These are phyloP conservation scores for Russula virescens DNA, from an alignment of 768 basidiomycete species.

Conservation along the genomic window DNA sequence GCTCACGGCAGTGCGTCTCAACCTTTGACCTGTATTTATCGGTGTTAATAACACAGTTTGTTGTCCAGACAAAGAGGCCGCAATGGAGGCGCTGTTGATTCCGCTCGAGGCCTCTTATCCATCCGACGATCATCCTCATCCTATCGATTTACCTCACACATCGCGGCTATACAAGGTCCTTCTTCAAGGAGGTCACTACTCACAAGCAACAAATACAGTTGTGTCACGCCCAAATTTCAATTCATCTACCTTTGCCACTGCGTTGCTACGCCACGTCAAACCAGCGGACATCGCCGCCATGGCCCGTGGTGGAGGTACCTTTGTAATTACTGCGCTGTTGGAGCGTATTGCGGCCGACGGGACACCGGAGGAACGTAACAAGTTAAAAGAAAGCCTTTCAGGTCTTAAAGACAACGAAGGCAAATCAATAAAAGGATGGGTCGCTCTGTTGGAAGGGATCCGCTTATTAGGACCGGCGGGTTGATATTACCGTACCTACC, in stretches of 20 bases:
- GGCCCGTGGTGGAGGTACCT: conserved; percentile 60
- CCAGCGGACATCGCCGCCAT: conserved; percentile 47
- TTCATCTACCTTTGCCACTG: conserved; percentile 49
- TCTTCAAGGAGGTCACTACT: conserved; percentile 87
- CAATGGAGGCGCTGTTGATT: conserved; percentile 53
- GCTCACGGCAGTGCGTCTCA: conserved; percentile 69
- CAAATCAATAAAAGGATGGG: conserved; percentile 11
- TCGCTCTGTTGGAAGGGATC: conserved; percentile 6
- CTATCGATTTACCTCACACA: conserved; percentile 76
- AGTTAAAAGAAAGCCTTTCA: conserved; percentile 3
- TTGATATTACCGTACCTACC: conserved; percentile 3
- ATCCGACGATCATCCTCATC: conserved; percentile 51
- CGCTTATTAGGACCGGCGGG: not conserved
- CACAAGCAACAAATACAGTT: conserved; percentile 51
- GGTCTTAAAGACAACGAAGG: conserved; percentile 3
- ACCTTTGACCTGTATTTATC: not conserved
- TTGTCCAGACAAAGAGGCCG: conserved; percentile 59
- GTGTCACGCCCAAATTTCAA: conserved; percentile 51
- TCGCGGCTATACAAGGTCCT: conserved; percentile 85
- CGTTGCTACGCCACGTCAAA: conserved; percentile 52
- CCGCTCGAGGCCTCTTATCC: conserved; percentile 55
- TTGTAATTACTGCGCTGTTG: conserved; percentile 69
- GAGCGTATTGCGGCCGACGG: conserved; percentile 39
- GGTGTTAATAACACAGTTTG: not conserved
- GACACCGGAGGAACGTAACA: conserved; percentile 5